Evolutionary conservation across 768 basidiomycete species (phyloP), one percentile per base, ranked within the genome.

Genomic region (Pilatotrama ljubarskyi): DNA sequence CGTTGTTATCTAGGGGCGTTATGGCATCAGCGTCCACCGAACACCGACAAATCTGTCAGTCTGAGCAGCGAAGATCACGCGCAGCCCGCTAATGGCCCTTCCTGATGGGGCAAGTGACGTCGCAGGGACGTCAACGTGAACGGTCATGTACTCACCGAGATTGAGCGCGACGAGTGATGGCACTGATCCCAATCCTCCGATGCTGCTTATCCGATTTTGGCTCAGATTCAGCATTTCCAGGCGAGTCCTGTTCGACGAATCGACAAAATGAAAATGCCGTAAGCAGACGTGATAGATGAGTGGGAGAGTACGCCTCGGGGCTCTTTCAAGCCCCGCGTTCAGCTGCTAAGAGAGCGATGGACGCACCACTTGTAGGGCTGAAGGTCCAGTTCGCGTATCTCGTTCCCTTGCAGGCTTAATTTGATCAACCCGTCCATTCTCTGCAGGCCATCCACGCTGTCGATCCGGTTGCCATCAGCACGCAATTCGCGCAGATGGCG

Each of bases 401-500:
- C 69, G 75, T 98, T 98, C 32, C 84, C 84, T 70, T 87, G 84
- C 61, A 93, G 74, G 67, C 90, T 93, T 57, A 98, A 78, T 75
- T 93, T 92, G 68, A 88, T 82, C 25, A 99, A 85, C 18, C 85
- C 83, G 65, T 91, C 89, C 78, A 98, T 82, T 59, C 78, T 79
- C 69, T 90, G 82, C 44, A 99, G 76, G 1, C 95, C 94, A 41
- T 88, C 86, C 15, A 93, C 66, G 69, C 80, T 85, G 17, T 72
- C 75, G 64, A 99, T 88, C 70, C 78, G 80, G 75, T 98, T 98
- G 51, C 84, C 83, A 70, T 98, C 93, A n/a, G 91, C 90, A 56
- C 84, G 88, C 54, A 99, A 83, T 71, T 98, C 94, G 36, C 93
- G 84, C 55, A 98, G 77, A 70, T 92, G 93, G 61, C 84, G 82